phyloP scores from a whole-genome alignment of 2,329 filamentous ascomycete genomes.

The Clonostachys solani region DNA sequence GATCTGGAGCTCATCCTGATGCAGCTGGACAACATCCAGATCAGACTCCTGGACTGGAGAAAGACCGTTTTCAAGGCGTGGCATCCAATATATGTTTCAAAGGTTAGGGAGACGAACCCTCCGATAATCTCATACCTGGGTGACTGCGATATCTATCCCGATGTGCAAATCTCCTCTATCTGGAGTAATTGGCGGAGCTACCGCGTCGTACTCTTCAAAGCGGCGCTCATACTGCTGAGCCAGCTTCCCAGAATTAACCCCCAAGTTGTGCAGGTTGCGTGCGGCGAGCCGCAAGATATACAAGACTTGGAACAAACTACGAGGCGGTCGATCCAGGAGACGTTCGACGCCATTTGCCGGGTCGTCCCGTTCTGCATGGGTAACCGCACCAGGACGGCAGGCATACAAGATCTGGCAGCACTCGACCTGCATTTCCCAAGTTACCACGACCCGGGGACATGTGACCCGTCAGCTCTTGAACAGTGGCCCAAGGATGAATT shows the following conservation, averaged over 20 bases:
- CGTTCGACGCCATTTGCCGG: conserved; percentile 7
- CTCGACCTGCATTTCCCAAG: conserved; percentile 5
- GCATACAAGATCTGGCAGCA: conserved; percentile 7
- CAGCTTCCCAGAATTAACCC: not conserved
- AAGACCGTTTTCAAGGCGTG: conserved; percentile 6
- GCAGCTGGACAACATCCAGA: conserved; percentile 2
- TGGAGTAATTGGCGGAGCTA: conserved; percentile 10
- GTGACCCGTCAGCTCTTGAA: not conserved
- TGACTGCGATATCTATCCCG: conserved; percentile 9
- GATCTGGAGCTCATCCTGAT: not conserved
- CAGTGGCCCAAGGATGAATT: conserved; percentile 4
- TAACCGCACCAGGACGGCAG: conserved; percentile 6
- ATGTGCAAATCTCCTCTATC: conserved; percentile 9
- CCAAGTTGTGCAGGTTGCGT: too few relatives aligned
- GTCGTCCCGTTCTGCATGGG: conserved; percentile 9
- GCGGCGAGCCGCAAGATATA: conserved; percentile 4
- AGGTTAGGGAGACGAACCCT: not conserved
- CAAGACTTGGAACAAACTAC: not conserved
- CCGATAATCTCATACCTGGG: conserved; percentile 4
- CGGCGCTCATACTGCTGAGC: conserved; percentile 5
- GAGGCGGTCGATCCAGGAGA: too few relatives aligned
- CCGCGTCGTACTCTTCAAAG: conserved; percentile 7
- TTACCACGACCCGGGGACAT: conserved; percentile 5
- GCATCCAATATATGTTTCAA: not conserved
- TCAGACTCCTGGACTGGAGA: conserved; percentile 7